Evolutionary conservation across 768 basidiomycete species (phyloP), one percentile per base, ranked within the genome.

Genomic region (Phanerochaete carnosa): DNA sequence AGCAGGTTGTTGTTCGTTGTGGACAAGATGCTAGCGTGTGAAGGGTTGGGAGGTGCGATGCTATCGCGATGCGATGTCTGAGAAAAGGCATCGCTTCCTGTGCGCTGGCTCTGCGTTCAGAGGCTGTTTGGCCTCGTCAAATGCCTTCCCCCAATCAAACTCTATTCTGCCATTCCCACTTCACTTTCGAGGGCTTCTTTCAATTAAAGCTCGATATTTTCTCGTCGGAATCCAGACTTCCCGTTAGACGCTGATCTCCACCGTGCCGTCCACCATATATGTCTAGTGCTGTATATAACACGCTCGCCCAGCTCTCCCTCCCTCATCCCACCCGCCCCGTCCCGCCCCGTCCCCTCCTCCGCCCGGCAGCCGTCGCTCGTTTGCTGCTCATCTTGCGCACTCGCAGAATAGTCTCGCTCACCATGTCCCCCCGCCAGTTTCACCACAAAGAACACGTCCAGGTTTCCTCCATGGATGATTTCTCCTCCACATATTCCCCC

Each of bases 391-490:
- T 9, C 22, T 11, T 8, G n/a, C 19, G 9, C 52, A 23, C 52
- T 25, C n/a, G 47, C 47, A 23, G 22, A 12, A 25, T 29, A 7
- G 8, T 35, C 49, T 47, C 51, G 15, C 54, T 52, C 62, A 25
- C 57, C 47, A 59, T 55, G 60, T 50, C 63, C 53, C 29, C 59
- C 60, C 62, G 61, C 65, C 63, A 61, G 35, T 46, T 61, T 63
- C 56, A 61, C 63, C 39, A 9, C 5, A 43, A 43, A 13, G 65
- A 70, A 54, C 67, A 70, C 64, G 66, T 70, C 65, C 66, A 65
- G 60, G 64, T 70, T 60, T 70, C 69, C 62, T 70, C 69, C 62
- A 63, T 65, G 30, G 69, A 70, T 57, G 69, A 69, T 59, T 65
- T 70, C 61, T 66, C 69, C 56, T 70, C 68, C 65, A 59, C 58